Base-by-base conservation (phyloP, 2,329 filamentous ascomycete species). In the Allantophomopsis cytisporea region DNA sequence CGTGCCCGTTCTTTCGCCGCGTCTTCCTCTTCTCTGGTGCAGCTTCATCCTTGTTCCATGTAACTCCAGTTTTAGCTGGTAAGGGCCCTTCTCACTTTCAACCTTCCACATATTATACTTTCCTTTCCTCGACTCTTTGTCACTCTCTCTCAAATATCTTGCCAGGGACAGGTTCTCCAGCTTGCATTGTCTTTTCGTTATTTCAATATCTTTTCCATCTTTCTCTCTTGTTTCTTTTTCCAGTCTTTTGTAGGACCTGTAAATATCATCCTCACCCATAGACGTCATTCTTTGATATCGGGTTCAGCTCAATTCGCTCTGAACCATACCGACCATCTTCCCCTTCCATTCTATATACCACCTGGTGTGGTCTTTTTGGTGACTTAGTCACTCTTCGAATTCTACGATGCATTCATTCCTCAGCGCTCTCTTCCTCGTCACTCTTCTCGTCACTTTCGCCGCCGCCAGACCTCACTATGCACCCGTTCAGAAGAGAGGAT, bases 381-480 rank as follows among this genome's bases (percentile, higher is more conserved):
- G 35, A 43, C 42, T 36, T 32, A 15, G 35, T 28, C 37, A 21
- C 34, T 33, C 41, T 42, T 37, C 45, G 43, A 38, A 10, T 2
- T 13, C 15, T 18, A 51, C 38, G 10, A 56, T 57, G 54, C 52
- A 44, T 50, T 53, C 54, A 16, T 45, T 51, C 43, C 17, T 53
- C 15, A 46, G 48, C 40, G 39, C 63, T 39, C 45, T 64, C 41
- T 46, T 68, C 46, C 50, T 71, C 42, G 51, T 70, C 45, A 61
- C 65, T 54, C 55, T 74, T 42, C 53, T 73, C 47, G 60, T 60
- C 31, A 57, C 66, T 33, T 49, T 67, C 35, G 62, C 60, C 41
- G 54, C 70, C 32, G 66, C 71, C 20, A 64, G 54, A 41, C 54
- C 77, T 30, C 61, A 52, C 47, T 50, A 74, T 28, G 60, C 71